Evolutionary conservation across 768 basidiomycete species (phyloP), one percentile per base, ranked within the genome.

Genomic region (Rhizopogon rudus): DNA sequence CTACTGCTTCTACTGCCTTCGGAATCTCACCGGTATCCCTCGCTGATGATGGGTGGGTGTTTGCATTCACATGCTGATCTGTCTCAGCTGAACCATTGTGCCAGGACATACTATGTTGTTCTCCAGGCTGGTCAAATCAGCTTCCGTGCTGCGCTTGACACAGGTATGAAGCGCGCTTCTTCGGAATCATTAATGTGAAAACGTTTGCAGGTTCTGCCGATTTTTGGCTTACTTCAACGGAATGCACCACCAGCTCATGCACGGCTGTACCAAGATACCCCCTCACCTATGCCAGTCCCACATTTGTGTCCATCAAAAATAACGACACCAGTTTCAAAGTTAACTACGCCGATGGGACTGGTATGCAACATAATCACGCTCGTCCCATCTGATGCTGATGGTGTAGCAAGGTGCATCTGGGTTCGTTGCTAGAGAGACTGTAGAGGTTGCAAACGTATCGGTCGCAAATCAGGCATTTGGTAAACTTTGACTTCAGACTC

Each of bases 111-210:
- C 63, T 90, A 79, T 61, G 71, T 79, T 17, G 67, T 87, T 40
- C 76, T 91, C 54, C 68, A 79, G 58, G 72, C 77, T 28, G 90
- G 88, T 33, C 72, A 74, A 53, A 80, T 88, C 54, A 80, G 71
- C 62, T 86, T 90, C 61, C 83, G 88, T 14, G 81, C 84, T 17
- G 82, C 81, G 0, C 71, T 91, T 43, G 90, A 92, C 65, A 91
- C 89, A 1, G 90, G 77, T 16, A 91, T 88, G 7, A 70, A 64
- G 16, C 65, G 67, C 14, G 39, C 67, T 69, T 45, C 44, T 65
- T 64, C 31, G 1, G 10, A 35, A 48, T 48, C 31, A 22, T 25
- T 5, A 2, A n/a, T 49, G 8, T 16, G 4, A 35, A 9, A 37
- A 7, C 20, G 14, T 25, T 16, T 16, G 14, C 48, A 49, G 48